Percentiles rank a stretch among this genome's conserved stretches.
phyloP scores from a whole-genome alignment of 208 protist species.

The Trypanosomatidae sp. region DNA sequence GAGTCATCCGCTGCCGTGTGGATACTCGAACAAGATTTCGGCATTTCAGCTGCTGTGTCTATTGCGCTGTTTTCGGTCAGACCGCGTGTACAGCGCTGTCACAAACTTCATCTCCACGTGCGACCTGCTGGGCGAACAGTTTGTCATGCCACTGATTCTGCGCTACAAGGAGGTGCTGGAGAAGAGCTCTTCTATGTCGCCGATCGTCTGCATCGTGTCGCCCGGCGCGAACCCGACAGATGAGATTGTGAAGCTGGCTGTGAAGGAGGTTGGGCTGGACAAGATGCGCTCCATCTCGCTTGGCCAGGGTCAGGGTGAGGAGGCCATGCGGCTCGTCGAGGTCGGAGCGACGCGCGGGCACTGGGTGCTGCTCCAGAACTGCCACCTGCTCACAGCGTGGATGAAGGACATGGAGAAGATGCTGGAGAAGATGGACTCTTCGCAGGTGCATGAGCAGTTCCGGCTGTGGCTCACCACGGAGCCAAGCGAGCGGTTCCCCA shows the following conservation, averaged over 20 bases:
- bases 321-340: constrained; percentile 96
- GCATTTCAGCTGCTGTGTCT: constrained; percentile 95
- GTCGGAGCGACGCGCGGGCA: constrained; percentile 94
- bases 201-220: constrained; percentile 98
- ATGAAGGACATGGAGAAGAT: constrained; percentile 98
- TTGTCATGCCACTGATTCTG: constrained; percentile 97
- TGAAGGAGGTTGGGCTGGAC: constrained; percentile 93
- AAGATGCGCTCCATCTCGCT: constrained; percentile 97
- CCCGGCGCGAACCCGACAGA: constrained; percentile 98
- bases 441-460: constrained; percentile 97
- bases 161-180: constrained; percentile 96
- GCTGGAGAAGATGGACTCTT: constrained; percentile 95
- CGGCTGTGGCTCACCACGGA: constrained; percentile 99
- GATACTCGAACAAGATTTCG: constrained; percentile 70
- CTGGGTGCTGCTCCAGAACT: constrained; percentile 99
- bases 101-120: constrained; percentile 94
- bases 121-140: constrained; percentile 93
- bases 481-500: constrained; percentile 97
- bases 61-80: constrained; percentile 97
- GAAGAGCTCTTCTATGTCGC: constrained; percentile 91
- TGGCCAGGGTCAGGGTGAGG: constrained; percentile 97
- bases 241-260: constrained; percentile 98
- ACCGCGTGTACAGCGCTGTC: constrained; percentile 95
- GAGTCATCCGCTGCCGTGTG: constrained; percentile 68
- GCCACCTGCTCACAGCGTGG: constrained; percentile 98